Base-by-base conservation (phyloP, 495 filamentous ascomycete genomes). In the Lindgomyces ingoldianus region DNA sequence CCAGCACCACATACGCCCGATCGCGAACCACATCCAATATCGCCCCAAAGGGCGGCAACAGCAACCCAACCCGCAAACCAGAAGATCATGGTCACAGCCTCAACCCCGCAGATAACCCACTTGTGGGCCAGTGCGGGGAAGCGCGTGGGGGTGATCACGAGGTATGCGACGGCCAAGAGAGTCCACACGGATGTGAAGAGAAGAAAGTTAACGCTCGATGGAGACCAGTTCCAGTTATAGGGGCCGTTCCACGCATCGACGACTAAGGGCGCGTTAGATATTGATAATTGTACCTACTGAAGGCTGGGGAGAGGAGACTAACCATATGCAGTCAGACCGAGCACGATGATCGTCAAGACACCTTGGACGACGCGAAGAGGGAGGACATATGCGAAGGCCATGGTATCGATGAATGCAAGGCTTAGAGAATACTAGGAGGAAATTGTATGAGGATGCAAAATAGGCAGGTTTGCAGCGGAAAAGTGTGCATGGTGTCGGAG, bases 51-150 rank as follows among this genome's bases (percentile, higher is more conserved):
- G 4, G 84, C 85, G 1, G 85, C 90, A 1, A 91, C 69, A 0
- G 89, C 89, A 72, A 95, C 86, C 65, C 88, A 88, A 26, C 88
- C 91, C 0, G 88, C 85, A 72, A 96, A 93, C 91, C 91, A 95
- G 79, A 96, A 92, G 44, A 93, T 81, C 80, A 85, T 86, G 29
- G 90, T 92, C 12, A 93, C 45, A 41, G 78, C 76, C 66, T 93
- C 88, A 25, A 89, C 77, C 10, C 69, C 85, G 10, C 88, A 77
- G 4, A 91, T 81, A 46, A 77, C 82, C 19, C 82, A 81, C 14
- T 79, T 82, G 74, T 90, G 85, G 57, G 82, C 81, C 6, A 83
- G 60, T 26, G 72, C 74, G 1, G 85, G 80, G 70, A 84, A 81
- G 72, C 82, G 85, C n/a, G 81, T 72, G 0, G 89, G 89, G 11